Percentiles rank a stretch among this genome's conserved stretches.
These are phyloP conservation scores for Termitomyces sp. DNA, from an alignment of 768 basidiomycete genomes.

Conservation along the genomic window DNA sequence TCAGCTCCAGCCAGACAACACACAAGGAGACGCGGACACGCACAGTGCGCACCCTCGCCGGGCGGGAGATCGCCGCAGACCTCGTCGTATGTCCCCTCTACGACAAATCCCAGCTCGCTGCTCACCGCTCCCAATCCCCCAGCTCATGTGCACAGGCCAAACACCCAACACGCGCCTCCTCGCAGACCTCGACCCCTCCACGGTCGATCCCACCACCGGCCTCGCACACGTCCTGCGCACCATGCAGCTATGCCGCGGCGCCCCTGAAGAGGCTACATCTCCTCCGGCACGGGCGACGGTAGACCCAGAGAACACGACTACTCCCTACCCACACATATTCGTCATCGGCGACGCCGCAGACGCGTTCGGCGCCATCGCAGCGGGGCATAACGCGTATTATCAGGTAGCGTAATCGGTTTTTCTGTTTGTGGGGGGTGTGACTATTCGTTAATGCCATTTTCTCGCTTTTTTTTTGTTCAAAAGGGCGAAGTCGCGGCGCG, in stretches of 20 bases:
- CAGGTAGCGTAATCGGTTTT: conserved; percentile 28
- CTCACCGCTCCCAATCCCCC: not conserved
- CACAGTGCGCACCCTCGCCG: conserved; percentile 42
- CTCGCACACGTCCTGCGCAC: conserved; percentile 44
- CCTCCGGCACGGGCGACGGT: too few relatives aligned
- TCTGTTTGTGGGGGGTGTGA: too few relatives aligned
- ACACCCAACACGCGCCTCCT: conserved; percentile 50
- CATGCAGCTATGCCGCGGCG: conserved; percentile 37
- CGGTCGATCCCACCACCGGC: conserved; percentile 32
- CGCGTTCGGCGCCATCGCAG: conserved; percentile 58
- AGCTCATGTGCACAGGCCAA: conserved; percentile 63
- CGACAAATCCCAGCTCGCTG: not conserved
- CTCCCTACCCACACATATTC: conserved; percentile 50
- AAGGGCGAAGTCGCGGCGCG: conserved; percentile 46
- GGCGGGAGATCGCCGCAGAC: conserved; percentile 47
- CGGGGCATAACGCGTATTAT: conserved; percentile 52
- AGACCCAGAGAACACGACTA: too few relatives aligned
- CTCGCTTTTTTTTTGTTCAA: not conserved
- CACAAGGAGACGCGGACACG: conserved; percentile 4
- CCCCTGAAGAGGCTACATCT: not conserved
- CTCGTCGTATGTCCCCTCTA: conserved; percentile 33
- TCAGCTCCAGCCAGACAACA: conserved; percentile 6
- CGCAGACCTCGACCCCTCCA: conserved; percentile 31
- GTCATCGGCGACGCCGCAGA: conserved; percentile 61
- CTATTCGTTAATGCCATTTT: too few relatives aligned